phyloP scores from a whole-genome alignment of 1,284 basidiomycete genomes.

The Microstroma glucosiphilum region DNA sequence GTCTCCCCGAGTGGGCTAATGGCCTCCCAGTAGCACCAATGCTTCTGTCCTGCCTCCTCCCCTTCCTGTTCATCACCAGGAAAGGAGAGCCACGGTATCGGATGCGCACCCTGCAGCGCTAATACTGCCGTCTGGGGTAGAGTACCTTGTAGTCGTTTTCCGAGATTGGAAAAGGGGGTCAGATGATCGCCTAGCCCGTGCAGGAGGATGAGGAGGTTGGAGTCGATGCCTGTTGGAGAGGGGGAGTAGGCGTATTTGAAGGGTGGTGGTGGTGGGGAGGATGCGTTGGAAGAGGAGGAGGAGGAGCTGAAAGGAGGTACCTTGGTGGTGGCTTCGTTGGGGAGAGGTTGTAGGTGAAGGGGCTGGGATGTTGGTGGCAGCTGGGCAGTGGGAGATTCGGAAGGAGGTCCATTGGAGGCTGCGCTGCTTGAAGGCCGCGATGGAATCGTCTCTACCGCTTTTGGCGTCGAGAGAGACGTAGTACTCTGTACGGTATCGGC shows the following conservation, averaged over 20 bases:
- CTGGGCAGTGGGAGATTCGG: too few relatives aligned
- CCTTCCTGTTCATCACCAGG: too few relatives aligned
- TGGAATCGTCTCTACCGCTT: too few relatives aligned
- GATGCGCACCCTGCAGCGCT: neutral
- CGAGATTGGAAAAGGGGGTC: neutral
- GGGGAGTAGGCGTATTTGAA: neutral
- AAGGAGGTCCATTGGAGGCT: too few relatives aligned
- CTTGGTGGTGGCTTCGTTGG: neutral
- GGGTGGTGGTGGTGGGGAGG: neutral
- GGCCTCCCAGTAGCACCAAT: neutral
- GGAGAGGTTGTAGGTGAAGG: neutral
- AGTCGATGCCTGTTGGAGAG: slow-evolving; percentile 3
- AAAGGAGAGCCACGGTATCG: neutral
- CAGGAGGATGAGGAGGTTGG: slow-evolving; percentile 3
- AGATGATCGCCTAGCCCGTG: slow-evolving; percentile 1
- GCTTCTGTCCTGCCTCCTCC: too few relatives aligned
- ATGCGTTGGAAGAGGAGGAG: neutral
- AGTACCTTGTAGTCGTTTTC: neutral
- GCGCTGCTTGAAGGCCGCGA: too few relatives aligned
- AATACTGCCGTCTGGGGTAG: neutral
- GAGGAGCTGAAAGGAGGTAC: neutral
- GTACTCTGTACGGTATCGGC: too few relatives aligned
- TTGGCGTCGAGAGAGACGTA: too few relatives aligned
- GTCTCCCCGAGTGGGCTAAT: neutral
- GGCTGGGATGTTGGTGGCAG: too few relatives aligned